These are phyloP conservation scores for Chaetomium fimeti DNA, from an alignment of 495 filamentous ascomycete genomes.

Conservation along the genomic window DNA sequence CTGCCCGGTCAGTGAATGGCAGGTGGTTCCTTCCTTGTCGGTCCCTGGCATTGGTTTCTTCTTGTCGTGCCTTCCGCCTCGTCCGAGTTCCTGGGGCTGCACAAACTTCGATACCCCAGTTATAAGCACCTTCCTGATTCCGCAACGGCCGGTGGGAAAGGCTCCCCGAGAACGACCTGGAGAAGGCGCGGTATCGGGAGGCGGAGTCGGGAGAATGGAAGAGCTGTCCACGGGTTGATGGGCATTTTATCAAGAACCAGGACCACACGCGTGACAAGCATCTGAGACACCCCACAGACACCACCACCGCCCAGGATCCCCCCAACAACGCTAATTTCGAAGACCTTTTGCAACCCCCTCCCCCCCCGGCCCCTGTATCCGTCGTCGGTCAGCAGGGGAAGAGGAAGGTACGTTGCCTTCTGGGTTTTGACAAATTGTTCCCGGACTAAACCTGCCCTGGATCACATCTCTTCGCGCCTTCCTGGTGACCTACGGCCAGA, in stretches of 20 bases:
- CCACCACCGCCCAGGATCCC: neutral
- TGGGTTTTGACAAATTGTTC: neutral
- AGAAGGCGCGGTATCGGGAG: neutral
- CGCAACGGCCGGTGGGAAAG: neutral
- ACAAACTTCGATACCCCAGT: neutral
- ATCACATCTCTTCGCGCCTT: neutral
- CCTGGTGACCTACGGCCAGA: neutral
- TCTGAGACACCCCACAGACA: slow-evolving; percentile 14
- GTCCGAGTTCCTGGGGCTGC: neutral
- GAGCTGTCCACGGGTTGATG: neutral
- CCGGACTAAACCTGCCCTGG: neutral
- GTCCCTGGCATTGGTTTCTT: neutral
- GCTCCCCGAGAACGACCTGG: neutral
- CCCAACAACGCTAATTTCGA: slow-evolving; percentile 8
- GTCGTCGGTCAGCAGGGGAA: slow-evolving; percentile 1
- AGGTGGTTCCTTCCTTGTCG: neutral
- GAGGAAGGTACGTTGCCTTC: slow-evolving; percentile 7
- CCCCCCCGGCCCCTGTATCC: slow-evolving; percentile 3
- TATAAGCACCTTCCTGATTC: slow-evolving; percentile 6
- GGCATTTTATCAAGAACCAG: slow-evolving; percentile 3
- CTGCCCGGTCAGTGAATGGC: neutral
- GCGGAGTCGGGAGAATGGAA: neutral
- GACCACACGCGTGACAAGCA: slow-evolving; percentile 10
- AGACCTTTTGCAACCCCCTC: neutral
- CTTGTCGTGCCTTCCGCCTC: neutral